Evolutionary conservation across 768 basidiomycete genomes (phyloP), one percentile per base, ranked within the genome.

Genomic region (Lanmaoa rubissima): DNA sequence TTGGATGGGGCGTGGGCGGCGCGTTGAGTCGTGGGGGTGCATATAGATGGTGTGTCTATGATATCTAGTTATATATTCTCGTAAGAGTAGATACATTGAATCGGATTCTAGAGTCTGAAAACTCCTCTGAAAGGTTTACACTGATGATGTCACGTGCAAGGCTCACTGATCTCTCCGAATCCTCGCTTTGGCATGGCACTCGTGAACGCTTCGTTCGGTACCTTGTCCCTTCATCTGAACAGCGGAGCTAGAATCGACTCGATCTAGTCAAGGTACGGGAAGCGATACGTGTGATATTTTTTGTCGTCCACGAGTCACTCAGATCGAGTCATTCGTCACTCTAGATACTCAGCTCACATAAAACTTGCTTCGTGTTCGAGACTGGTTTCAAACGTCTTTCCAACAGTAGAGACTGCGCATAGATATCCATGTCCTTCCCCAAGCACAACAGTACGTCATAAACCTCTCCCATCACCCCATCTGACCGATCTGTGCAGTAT

Each of bases 1-100:
- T 76, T 96, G 46, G 94, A 96, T 69, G 79, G 75, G 26, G 86
- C 81, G 7, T 92, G 90, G 88, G 74, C 73, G 31, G 51, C 51
- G 6, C 62, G 69, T 34, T 72, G 52, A 61, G 35, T 21, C 8
- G 39, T 28, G 5, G 3, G n/a, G 4, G 8, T 24, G 2, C 28
- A 28, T 3, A 28, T 38, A 21, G 49, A 34, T 31, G 31, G 38
- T 46, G 38, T 14, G 5, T 7, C 19, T 38, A 19, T 3, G 19
- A n/a, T 31, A 32, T 4, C 21, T 49, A 51, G 24, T 32, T 54
- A 28, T 28, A 28, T 4, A 53, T 54, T 54, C 12, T 24, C 13
- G 26, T 26, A 16, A 16, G 4, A 13, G 11, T 26, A 8, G 14
- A 39, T 31, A 12, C 44, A n/a, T 12, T n/a, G 24, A 17, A 14